phyloP scores from a whole-genome alignment of 2,329 filamentous ascomycete species.

The Tolypocladium tropicale region DNA sequence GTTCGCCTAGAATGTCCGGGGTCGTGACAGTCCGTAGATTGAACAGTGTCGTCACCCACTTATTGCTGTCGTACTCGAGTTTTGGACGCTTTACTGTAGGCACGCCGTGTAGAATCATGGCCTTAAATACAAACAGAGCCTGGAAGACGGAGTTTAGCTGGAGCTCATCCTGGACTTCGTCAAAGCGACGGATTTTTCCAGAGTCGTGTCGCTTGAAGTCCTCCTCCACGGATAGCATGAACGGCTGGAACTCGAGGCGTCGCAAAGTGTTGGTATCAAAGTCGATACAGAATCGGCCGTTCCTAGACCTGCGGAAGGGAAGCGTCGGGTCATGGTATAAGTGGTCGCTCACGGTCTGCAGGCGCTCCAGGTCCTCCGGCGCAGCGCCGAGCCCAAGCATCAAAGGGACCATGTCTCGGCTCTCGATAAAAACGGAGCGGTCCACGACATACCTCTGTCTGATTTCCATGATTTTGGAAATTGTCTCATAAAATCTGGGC shows the following conservation, averaged over 20 bases:
- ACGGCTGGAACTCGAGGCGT: constrained; percentile 19
- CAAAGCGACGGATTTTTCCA: constrained; percentile 15
- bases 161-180: constrained; percentile 16
- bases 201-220: constrained; percentile 21
- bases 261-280: constrained; percentile 12
- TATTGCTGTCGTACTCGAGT: constrained; percentile 15
- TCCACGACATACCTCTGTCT: constrained; percentile 12
- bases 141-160: constrained; percentile 20
- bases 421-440: constrained; percentile 14
- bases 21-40: constrained; percentile 18
- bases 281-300: constrained; percentile 17
- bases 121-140: constrained; percentile 19
- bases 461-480: constrained; percentile 14
- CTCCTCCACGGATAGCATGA: constrained; percentile 14
- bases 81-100: constrained; percentile 9
- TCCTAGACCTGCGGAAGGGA: constrained; percentile 13
- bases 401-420: constrained; percentile 13
- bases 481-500: constrained; percentile 14
- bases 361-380: constrained; percentile 12
- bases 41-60: constrained; percentile 18
- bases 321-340: constrained; percentile 16
- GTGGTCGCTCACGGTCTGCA: constrained; percentile 11
- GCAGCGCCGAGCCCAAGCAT: constrained; percentile 13
- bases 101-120: constrained; percentile 15
- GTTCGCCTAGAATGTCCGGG: constrained; percentile 16